Evolutionary conservation across 2,329 filamentous ascomycete species (phyloP), one percentile per base, ranked within the genome.

Genomic region (Metarhizium rileyi): DNA sequence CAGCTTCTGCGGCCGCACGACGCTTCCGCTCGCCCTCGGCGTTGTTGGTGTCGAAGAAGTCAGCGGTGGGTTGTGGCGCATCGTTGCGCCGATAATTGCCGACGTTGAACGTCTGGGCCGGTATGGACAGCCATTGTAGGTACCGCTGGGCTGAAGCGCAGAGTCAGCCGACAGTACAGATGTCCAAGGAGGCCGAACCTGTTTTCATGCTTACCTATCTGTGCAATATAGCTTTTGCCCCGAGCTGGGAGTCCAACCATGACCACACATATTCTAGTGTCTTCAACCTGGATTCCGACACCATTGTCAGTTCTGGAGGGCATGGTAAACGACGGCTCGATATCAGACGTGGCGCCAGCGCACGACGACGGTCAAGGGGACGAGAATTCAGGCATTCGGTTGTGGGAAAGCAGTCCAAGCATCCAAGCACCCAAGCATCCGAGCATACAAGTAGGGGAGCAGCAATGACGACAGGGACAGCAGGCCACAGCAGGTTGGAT

Each of bases 161-260:
- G 28, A 27, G 41, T 52, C 36, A 52, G 50, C 50, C n/a, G 27
- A 22, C 9, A n/a, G 16, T 28, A 23, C 5, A 14, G 20, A 35
- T 10, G 18, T 48, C 28, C 18, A 27, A 16, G n/a, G n/a, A n/a
- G n/a, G n/a, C n/a, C n/a, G n/a, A n/a, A n/a, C n/a, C n/a, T n/a
- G 16, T n/a, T 33, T 28, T 44, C 7, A 30, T n/a, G 23, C 73
- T 62, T 74, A 93, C 90, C 90, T 80, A 96, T 96, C 63, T 95
- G 90, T 58, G 93, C 91, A 66, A 98, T 97, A 68, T 95, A 82
- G 73, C 89, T 95, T 78, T 98, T 98, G 63, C 93, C 93, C 59
- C 93, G 79, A 53, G 93, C 93, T 49, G 93, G 93, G 65, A 98
- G 77, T 57, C 93, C 93, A 53, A 98, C 93, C 93, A 98, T 97